Percentiles rank a stretch among this genome's conserved stretches.
These are phyloP conservation scores for Paraglomus occultum DNA, from an alignment of 192 early-diverging fungal genomes.

Conservation along the genomic window DNA sequence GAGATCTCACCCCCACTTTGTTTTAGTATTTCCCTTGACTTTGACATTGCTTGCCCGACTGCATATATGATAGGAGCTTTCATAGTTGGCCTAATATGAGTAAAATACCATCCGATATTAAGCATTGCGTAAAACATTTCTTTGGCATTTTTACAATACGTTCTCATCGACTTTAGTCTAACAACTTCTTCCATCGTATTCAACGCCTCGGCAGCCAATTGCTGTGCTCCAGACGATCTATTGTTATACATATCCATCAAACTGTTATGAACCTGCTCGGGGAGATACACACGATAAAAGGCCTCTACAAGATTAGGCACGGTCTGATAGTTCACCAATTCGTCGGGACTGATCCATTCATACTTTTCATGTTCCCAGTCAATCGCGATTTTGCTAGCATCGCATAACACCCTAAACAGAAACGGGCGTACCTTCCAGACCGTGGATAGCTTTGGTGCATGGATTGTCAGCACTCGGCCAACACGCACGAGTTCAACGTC, in stretches of 20 bases:
- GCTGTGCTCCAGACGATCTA: constrained; percentile 24
- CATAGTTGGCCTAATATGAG: constrained; percentile 24
- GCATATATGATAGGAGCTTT: constrained; percentile 21
- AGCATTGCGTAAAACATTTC: constrained; percentile 3
- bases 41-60: not conserved
- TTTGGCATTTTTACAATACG: not conserved
- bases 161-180: not conserved
- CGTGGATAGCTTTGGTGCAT: not conserved
- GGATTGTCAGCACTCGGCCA: constrained; percentile 13
- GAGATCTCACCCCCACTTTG: not conserved
- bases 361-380: constrained; percentile 25
- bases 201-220: constrained; percentile 10
- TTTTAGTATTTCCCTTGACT: not conserved
- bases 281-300: constrained; percentile 23
- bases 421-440: constrained; percentile 24
- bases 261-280: constrained; percentile 1
- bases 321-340: not conserved
- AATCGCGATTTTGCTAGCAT: not conserved
- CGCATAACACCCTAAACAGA: not conserved
- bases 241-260: constrained; percentile 12
- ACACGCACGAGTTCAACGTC: constrained; percentile 6
- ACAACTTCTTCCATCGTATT: not conserved
- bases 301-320: constrained; percentile 19
- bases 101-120: constrained; percentile 24
- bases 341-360: constrained; percentile 19